These are phyloP conservation scores for Chenopodium suecicum DNA, from an alignment of 148 eudicot genomes.

Conservation along the genomic window DNA sequence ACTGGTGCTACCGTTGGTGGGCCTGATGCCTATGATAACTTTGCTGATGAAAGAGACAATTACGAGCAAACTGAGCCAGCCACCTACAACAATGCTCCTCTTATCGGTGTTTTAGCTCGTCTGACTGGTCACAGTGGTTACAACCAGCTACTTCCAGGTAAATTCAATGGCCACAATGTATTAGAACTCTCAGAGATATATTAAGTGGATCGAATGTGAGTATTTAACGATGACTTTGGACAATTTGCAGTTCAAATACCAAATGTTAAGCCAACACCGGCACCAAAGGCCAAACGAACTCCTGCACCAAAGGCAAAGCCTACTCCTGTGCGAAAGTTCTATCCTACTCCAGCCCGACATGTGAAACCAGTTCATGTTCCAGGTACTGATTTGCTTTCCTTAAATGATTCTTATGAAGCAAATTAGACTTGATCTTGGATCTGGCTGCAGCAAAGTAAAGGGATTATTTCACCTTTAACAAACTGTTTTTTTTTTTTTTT, in stretches of 20 bases:
- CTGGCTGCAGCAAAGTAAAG: background rate
- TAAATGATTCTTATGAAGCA: no score
- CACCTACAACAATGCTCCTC: conserved; percentile 97
- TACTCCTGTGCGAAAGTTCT: conserved; percentile 36
- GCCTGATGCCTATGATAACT: conserved; percentile 95
- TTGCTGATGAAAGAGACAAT: conserved; percentile 91
- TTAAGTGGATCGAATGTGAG: background rate
- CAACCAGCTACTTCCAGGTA: conserved; percentile 70
- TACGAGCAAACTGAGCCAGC: conserved; percentile 99
- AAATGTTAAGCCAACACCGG: conserved; percentile 32
- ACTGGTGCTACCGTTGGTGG: conserved; percentile 95
- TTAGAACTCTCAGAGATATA: background rate
- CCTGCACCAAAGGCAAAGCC: conserved; percentile 30
- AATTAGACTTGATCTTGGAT: background rate
- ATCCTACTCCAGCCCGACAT: conserved; percentile 36
- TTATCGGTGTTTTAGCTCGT: conserved; percentile 79
- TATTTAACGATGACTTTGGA: background rate
- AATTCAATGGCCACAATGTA: background rate
- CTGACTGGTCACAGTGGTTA: conserved; percentile 80
- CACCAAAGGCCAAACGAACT: conserved; percentile 7
- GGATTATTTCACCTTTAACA: background rate
- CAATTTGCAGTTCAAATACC: conserved; percentile 47
- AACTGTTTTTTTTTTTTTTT: conserved; percentile 5
- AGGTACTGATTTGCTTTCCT: conserved; percentile 37
- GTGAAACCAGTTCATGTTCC: conserved; percentile 41